These are phyloP conservation scores for Omphalea diandra DNA, from an alignment of 441 rosid genomes.

Conservation along the genomic window DNA sequence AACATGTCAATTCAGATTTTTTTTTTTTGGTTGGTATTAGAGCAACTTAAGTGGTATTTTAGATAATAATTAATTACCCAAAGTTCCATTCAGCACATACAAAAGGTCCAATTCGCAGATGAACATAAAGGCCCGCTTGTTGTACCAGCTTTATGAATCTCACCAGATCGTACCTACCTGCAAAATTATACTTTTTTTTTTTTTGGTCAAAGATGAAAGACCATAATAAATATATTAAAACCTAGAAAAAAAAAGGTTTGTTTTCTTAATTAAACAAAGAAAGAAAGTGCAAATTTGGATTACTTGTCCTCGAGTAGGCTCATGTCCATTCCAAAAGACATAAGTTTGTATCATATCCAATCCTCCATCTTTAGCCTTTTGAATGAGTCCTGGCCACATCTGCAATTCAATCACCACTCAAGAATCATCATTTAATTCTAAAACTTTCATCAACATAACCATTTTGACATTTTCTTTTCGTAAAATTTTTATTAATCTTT, in stretches of 20 bases:
- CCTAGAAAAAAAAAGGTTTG: background rate
- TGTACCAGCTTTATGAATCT: conserved; percentile 73
- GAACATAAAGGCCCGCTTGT: conserved; percentile 88
- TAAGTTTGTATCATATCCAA: conserved; percentile 80
- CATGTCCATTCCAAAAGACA: conserved; percentile 87
- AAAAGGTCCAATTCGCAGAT: conserved; percentile 91
- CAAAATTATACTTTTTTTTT: conserved; percentile 57
- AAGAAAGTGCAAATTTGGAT: background rate
- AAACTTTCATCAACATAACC: too few relatives aligned
- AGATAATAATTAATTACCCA: conserved; percentile 47
- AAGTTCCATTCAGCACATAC: conserved; percentile 97
- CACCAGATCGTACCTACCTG: conserved; percentile 80
- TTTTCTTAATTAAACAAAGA: background rate
- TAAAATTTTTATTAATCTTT: too few relatives aligned
- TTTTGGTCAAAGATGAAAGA: background rate
- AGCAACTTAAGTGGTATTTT: background rate
- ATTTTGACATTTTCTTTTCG: too few relatives aligned
- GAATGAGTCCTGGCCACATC: conserved; percentile 84
- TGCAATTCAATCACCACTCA: too few relatives aligned
- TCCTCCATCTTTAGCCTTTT: conserved; percentile 81
- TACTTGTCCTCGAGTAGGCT: conserved; percentile 77
- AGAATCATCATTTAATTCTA: too few relatives aligned
- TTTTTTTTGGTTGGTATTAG: background rate
- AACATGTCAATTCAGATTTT: background rate
- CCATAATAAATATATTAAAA: background rate